Conservation (phyloP, 768 basidiomycete species). For the Boletus sensibilis region DNA sequence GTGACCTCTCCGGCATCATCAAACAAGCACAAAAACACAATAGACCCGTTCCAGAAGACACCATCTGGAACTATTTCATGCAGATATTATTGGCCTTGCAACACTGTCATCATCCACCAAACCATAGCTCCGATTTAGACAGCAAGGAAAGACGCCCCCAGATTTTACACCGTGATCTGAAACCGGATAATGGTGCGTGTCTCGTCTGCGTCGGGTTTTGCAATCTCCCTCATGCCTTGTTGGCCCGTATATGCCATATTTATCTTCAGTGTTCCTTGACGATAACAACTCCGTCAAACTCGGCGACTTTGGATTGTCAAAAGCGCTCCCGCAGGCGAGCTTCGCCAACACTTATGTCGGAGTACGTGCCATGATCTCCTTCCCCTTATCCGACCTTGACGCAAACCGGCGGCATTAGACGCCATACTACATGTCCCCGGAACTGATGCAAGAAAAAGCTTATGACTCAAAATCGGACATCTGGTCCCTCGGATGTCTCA, state of each 20-base stretch:
- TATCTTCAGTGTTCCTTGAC: slow-evolving; percentile 78
- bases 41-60: slow-evolving; percentile 83
- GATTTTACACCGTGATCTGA: slow-evolving; percentile 92
- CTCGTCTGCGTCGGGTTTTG: too few species aligned
- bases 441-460: slow-evolving; percentile 94
- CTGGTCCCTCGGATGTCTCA: slow-evolving; percentile 96
- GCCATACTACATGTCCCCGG: slow-evolving; percentile 99
- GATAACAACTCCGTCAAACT: slow-evolving; percentile 85
- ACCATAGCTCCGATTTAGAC: slow-evolving; percentile 35
- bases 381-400: neutral
- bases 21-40: slow-evolving; percentile 69
- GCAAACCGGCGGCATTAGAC: slow-evolving; percentile 66
- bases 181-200: slow-evolving; percentile 90
- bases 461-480: slow-evolving; percentile 99
- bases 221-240: neutral
- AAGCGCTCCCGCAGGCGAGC: slow-evolving; percentile 81
- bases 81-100: slow-evolving; percentile 88
- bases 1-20: slow-evolving; percentile 88
- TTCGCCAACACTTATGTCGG: slow-evolving; percentile 98
- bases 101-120: slow-evolving; percentile 85
- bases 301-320: slow-evolving; percentile 95
- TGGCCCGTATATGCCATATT: neutral
- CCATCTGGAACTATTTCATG: slow-evolving; percentile 94
- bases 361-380: slow-evolving; percentile 45
- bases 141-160: slow-evolving; percentile 60